Conservation (phyloP, 2,329 filamentous ascomycete species). For the Clonostachys solani region DNA sequence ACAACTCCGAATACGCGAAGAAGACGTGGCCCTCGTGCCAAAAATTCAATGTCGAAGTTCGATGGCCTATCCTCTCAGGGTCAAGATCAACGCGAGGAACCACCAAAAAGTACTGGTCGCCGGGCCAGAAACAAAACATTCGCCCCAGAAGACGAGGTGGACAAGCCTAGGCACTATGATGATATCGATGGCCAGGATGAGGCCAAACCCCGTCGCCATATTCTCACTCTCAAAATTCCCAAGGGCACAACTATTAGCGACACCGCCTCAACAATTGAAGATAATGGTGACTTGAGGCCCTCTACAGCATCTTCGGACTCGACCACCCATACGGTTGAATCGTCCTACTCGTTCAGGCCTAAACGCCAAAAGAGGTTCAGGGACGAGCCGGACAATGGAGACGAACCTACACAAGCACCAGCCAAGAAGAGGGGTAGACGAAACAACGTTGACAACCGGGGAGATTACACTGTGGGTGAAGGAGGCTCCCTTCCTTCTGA, state of each 20-base stretch:
- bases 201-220: conserved; percentile 18
- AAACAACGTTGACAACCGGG: not conserved
- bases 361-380: conserved; percentile 51
- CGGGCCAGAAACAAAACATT: conserved; percentile 3
- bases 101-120: conserved; percentile 1
- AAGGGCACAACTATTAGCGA: conserved; percentile 32
- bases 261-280: conserved; percentile 25
- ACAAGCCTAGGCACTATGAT: not conserved
- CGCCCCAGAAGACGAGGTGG: conserved; percentile 2
- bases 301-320: conserved; percentile 49
- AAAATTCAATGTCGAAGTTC: too few relatives aligned
- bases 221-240: conserved; percentile 33
- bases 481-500: not conserved
- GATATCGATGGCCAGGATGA: conserved; percentile 5
- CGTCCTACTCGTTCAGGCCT: conserved; percentile 48
- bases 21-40: conserved; percentile 5
- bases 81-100: not conserved
- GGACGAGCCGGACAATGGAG: conserved; percentile 39
- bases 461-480: not conserved
- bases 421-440: conserved; percentile 27
- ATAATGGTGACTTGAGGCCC: conserved; percentile 44
- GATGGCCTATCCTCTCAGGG: not conserved
- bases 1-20: conserved; percentile 18
- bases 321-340: conserved; percentile 42
- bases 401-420: conserved; percentile 26